Evolutionary conservation across 2,329 filamentous ascomycete genomes (phyloP), one percentile per base, ranked within the genome.

Genomic region (Gremmenia infestans): DNA sequence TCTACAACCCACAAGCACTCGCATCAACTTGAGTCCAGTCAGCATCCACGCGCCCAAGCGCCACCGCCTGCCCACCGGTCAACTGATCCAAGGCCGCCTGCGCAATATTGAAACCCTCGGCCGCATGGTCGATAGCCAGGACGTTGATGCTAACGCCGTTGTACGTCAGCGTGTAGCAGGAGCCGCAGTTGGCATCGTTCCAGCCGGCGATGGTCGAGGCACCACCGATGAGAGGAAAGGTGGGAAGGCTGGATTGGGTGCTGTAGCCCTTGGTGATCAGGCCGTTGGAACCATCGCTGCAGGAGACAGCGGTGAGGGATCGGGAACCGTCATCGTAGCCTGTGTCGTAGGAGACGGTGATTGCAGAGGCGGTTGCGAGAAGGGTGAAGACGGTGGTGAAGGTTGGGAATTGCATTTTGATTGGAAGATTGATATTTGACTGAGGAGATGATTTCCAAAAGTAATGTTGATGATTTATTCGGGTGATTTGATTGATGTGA

Each of bases 271-370:
- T 79, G 64, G 79, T 83, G 60, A 81, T 81, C 59, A 90, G 78
- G 56, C 87, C 87, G 72, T 89, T 86, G 59, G 60, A 48, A 53
- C 87, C 87, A 67, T 89, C 82, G 35, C 82, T 87, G 80, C 87
- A 91, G 59, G 84, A 70, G 46, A 91, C 78, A 5, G 67, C 70
- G 36, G 72, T 76, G 53, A 92, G 70, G 46, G 80, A 76, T 56
- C 83, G 79, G 57, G 63, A 62, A 47, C 69, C 70, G 60, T 86
- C 74, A 68, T 92, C 88, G 74, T 89, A 94, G 68, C 79, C 83
- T 19, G 74, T 73, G 73, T 92, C 88, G 72, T 86, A 93, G 61
- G 85, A 86, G 67, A 91, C 87, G 71, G 67, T 71, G 50, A 74
- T 68, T 25, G 65, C 63, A 6, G 52, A 59, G 63, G 74, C 74